Conservation (phyloP, 2,329 filamentous ascomycete species). For the Apiospora pterosperma region DNA sequence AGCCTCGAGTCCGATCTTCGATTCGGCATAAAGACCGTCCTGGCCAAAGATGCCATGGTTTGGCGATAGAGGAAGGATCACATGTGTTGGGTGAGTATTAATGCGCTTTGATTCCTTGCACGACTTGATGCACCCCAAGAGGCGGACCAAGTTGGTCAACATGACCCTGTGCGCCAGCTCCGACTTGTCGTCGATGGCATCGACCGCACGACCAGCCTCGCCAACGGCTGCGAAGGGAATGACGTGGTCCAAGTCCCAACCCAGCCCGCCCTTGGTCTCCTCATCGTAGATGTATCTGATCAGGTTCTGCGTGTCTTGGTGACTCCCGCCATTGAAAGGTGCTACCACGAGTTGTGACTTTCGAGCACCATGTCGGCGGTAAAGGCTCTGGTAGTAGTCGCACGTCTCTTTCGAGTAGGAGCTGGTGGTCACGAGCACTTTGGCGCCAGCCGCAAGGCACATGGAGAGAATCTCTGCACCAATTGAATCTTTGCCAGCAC, state of each 20-base stretch:
- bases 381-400: slow-evolving; percentile 31
- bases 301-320: slow-evolving; percentile 32
- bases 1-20: slow-evolving; percentile 36
- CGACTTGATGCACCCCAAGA: slow-evolving; percentile 31
- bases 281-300: slow-evolving; percentile 32
- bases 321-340: slow-evolving; percentile 38
- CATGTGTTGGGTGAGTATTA: slow-evolving; percentile 30
- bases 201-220: slow-evolving; percentile 31
- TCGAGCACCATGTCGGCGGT: slow-evolving; percentile 25
- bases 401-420: slow-evolving; percentile 23
- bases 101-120: slow-evolving; percentile 25
- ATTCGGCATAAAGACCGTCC: slow-evolving; percentile 41
- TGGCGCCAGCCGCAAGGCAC: slow-evolving; percentile 30
- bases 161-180: slow-evolving; percentile 36
- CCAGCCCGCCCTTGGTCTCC: slow-evolving; percentile 18
- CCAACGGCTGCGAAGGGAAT: slow-evolving; percentile 40
- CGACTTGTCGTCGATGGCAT: slow-evolving; percentile 28
- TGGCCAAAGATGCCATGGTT: slow-evolving; percentile 40
- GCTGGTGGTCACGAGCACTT: slow-evolving; percentile 37
- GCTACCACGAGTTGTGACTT: slow-evolving; percentile 32
- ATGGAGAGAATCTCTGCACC: slow-evolving; percentile 28
- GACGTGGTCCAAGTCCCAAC: slow-evolving; percentile 34
- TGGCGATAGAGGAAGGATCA: slow-evolving; percentile 39
- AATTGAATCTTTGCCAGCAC: slow-evolving; percentile 33
- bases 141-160: slow-evolving; percentile 35